A percentile compares a stretch with the other conserved stretches of the same genome.
These are phyloP conservation scores for Triadica sebifera DNA, from an alignment of 345 rosid genomes.

Conservation along the genomic window DNA sequence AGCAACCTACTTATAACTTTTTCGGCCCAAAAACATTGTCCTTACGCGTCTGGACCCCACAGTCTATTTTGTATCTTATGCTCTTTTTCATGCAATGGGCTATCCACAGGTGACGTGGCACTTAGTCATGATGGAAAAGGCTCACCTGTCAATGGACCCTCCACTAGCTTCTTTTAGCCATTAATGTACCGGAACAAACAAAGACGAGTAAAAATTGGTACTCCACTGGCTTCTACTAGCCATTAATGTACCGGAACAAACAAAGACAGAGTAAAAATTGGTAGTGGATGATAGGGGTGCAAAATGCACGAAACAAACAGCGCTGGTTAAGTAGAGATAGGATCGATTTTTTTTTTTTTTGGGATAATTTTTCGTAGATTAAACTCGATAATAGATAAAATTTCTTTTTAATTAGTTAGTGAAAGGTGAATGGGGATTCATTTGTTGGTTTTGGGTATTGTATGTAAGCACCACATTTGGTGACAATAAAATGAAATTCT, in stretches of 20 bases:
- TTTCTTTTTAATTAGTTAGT: not conserved
- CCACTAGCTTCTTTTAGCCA: not conserved
- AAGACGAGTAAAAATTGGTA: not conserved
- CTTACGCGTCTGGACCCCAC: too few species aligned
- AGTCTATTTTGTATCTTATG: too few species aligned
- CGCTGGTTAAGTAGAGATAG: not conserved
- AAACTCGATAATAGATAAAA: not conserved
- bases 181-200: not conserved
- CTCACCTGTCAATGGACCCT: conserved; percentile 13
- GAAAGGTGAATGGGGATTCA: conserved; percentile 25
- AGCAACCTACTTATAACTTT: too few species aligned
- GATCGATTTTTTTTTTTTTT: not conserved
- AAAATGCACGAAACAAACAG: not conserved
- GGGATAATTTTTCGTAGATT: not conserved
- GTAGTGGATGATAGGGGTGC: not conserved
- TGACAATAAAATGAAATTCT: conserved; percentile 16
- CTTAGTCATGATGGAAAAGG: conserved; percentile 33
- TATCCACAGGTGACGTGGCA: conserved; percentile 36
- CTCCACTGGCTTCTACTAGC: not conserved
- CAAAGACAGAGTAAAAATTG: not conserved
- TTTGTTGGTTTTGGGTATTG: conserved; percentile 19
- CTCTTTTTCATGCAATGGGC: conserved; percentile 17
- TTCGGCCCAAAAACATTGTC: conserved; percentile 5
- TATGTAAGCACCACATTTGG: conserved; percentile 21
- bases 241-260: not conserved